Evolutionary conservation across 1,284 basidiomycete species (phyloP).

Genomic region (Trametes sp.): DNA sequence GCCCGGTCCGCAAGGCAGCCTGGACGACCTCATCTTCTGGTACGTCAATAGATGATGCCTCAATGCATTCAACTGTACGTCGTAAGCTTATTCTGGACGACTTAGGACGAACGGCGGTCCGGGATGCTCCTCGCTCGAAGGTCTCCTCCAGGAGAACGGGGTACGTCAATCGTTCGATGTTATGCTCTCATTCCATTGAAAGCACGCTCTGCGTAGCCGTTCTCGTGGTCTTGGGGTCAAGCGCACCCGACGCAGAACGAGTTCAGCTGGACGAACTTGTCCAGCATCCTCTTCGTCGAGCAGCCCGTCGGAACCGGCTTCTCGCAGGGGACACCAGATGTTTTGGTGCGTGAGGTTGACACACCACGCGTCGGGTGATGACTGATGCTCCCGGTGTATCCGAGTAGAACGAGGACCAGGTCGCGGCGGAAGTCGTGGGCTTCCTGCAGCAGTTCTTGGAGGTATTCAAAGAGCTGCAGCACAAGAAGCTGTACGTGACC

Average conservation of each 20-base stretch:
- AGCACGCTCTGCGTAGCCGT: constrained; percentile 52
- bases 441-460: constrained; percentile 80
- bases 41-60: constrained; percentile 41
- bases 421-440: constrained; percentile 68
- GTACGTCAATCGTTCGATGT: constrained; percentile 48
- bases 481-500: constrained; percentile 70
- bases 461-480: constrained; percentile 74
- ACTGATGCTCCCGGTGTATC: not conserved
- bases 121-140: constrained; percentile 79
- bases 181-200: not conserved
- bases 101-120: constrained; percentile 60
- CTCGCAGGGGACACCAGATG: constrained; percentile 75
- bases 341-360: constrained; percentile 43
- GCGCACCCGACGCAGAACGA: constrained; percentile 72
- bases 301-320: constrained; percentile 89
- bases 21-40: constrained; percentile 81
- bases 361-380: not conserved
- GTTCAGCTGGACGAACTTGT: constrained; percentile 84
- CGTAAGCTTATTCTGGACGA: constrained; percentile 23
- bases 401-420: constrained; percentile 66
- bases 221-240: constrained; percentile 72
- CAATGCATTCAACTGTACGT: no score
- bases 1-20: constrained; percentile 71
- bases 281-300: constrained; percentile 81
- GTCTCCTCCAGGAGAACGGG: constrained; percentile 84